Base-by-base conservation (phyloP, 2,329 filamentous ascomycete species). In the Sclerotiophoma versabilis region DNA sequence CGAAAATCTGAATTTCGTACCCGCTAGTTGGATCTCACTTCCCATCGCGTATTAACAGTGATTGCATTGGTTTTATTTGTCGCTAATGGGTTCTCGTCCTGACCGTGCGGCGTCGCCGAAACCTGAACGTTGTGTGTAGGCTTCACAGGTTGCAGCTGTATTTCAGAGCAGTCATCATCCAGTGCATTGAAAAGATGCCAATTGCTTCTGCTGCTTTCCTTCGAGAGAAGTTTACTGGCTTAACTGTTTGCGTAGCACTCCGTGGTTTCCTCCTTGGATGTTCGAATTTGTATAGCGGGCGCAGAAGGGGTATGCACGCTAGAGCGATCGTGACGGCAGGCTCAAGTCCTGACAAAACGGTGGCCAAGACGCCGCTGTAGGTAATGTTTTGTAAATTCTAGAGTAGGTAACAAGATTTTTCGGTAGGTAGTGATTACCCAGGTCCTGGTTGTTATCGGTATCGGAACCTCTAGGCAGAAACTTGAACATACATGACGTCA, bases 381-480 rank as follows among this genome's bases (percentile, higher is more conserved):
- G 63, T 60, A 58, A 69, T 64, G 26, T 68, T 63, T 63, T 0
- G 42, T 19, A 11, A 66, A 66, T 32, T 62, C 36, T 1, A 66
- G 29, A 4, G 10, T 9, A 0, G 55, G 55, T 0, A 67, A 50
- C 0, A 58, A n/a, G 1, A 52, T 57, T 32, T 67, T 63, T 11
- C 63, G 58, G 20, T 68, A 68, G 12, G 66, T 63, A 10, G 59
- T 67, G 17, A 67, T 62, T 11, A 60, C 54, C 63, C 63, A 67
- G 1, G 65, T 66, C 2, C 65, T 68, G 6, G 11, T 25, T 10
- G 5, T 7, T 29, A 11, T 41, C 20, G n/a, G 23, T 4, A 30
- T 20, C n/a, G 32, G 6, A 17, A n/a, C 4, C 5, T 17, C 3
- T 3, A 4, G 14, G 12, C 22, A 20, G 17, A 11, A 10, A 17